phyloP scores from a whole-genome alignment of 2,329 filamentous ascomycete genomes.

The Thielaviopsis euricoi region DNA sequence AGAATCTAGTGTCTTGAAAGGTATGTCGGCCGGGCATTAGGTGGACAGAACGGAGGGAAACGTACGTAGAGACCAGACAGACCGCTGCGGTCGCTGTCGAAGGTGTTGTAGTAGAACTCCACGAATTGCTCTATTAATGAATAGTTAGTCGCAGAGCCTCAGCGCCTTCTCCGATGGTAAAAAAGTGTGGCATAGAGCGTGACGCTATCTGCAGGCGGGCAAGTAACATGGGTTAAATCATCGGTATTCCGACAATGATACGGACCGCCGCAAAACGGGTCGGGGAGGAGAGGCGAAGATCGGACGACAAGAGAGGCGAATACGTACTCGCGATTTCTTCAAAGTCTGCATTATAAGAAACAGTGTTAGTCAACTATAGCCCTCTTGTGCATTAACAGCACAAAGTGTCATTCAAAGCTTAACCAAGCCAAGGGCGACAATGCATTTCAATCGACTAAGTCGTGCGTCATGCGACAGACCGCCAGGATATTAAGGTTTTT shows the following conservation, averaged over 20 bases:
- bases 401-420: background rate
- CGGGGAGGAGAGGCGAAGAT: background rate
- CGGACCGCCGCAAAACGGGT: background rate
- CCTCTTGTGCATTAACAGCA: background rate
- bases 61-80: slow-evolving; percentile 70
- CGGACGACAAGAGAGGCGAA: background rate
- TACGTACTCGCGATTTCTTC: slow-evolving; percentile 31
- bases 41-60: background rate
- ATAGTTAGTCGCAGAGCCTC: background rate
- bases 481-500: background rate
- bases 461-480: background rate
- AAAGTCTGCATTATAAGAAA: slow-evolving; percentile 20
- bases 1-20: too few species aligned
- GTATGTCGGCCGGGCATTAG: too few species aligned
- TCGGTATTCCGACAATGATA: background rate
- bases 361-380: slow-evolving; percentile 5
- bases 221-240: background rate
- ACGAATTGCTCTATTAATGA: slow-evolving; percentile 60
- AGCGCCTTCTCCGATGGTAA: too few species aligned
- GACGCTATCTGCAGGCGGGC: background rate
- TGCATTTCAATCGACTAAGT: background rate
- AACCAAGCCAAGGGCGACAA: background rate
- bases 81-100: slow-evolving; percentile 53
- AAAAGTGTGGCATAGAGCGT: too few species aligned
- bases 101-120: slow-evolving; percentile 76